Evolutionary conservation across 306 rosid species (phyloP).

Genomic region (Dicorynia guianensis): DNA sequence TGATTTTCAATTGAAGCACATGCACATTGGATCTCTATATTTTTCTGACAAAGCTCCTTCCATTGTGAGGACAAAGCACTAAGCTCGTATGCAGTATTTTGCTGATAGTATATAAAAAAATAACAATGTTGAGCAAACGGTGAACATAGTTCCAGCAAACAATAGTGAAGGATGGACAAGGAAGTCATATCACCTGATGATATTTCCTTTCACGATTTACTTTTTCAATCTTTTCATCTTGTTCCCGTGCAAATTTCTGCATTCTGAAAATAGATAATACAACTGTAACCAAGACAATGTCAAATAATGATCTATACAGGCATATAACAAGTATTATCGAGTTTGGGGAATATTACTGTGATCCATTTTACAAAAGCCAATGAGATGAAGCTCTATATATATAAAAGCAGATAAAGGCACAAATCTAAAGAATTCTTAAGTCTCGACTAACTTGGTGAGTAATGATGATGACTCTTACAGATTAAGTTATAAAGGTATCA

Average conservation of each 20-base stretch:
- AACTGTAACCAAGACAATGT: slow-evolving; percentile 35
- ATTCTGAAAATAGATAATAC: slow-evolving; percentile 59
- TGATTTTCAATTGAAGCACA: slow-evolving; percentile 69
- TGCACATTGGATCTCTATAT: slow-evolving; percentile 77
- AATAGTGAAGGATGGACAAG: slow-evolving; percentile 19
- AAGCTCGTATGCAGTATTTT: slow-evolving; percentile 91
- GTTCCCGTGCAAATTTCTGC: slow-evolving; percentile 88
- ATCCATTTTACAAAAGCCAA: neutral
- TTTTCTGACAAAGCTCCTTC: slow-evolving; percentile 89
- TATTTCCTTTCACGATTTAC: slow-evolving; percentile 94
- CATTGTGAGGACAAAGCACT: slow-evolving; percentile 87
- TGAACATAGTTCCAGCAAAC: slow-evolving; percentile 22
- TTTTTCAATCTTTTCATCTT: slow-evolving; percentile 76
- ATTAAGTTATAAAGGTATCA: neutral
- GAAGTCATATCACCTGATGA: slow-evolving; percentile 76
- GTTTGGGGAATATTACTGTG: slow-evolving; percentile 1
- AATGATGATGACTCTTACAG: neutral
- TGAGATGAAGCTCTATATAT: neutral
- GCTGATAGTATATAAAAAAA: slow-evolving; percentile 55
- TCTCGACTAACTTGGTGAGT: slow-evolving; percentile 19
- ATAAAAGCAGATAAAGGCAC: neutral
- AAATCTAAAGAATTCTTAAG: neutral
- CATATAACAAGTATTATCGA: slow-evolving; percentile 20
- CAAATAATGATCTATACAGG: slow-evolving; percentile 22
- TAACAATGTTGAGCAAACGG: slow-evolving; percentile 27